A percentile compares a stretch with the other conserved stretches of the same genome.
These are phyloP conservation scores for Microbotryomycetes sp. DNA, from an alignment of 1,284 basidiomycete species.

Conservation along the genomic window DNA sequence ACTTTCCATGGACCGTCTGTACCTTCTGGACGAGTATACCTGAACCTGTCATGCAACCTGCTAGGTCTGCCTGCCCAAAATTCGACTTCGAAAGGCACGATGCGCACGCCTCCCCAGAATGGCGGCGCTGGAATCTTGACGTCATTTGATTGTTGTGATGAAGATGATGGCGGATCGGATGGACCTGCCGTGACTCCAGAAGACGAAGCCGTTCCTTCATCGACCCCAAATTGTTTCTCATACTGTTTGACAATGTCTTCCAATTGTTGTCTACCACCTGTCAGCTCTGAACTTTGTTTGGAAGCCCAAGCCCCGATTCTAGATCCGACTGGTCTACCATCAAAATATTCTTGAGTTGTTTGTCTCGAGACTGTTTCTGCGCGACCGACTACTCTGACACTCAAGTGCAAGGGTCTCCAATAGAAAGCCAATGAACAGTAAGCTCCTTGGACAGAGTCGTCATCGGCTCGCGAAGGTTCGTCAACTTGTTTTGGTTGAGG, in stretches of 20 bases:
- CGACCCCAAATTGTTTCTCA: slow-evolving; percentile 56
- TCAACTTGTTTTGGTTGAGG: slow-evolving; percentile 48
- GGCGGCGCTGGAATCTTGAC: slow-evolving; percentile 67
- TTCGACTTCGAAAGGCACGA: slow-evolving; percentile 81
- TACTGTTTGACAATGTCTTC: slow-evolving; percentile 56
- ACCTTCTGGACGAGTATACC: slow-evolving; percentile 60
- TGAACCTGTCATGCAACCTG: slow-evolving; percentile 73
- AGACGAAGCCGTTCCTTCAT: slow-evolving; percentile 38
- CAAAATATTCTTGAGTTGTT: slow-evolving; percentile 80
- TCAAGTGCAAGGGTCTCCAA: slow-evolving; percentile 77
- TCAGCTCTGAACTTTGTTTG: slow-evolving; percentile 71
- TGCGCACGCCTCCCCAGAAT: slow-evolving; percentile 94
- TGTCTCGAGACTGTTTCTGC: slow-evolving; percentile 66
- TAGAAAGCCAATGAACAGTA: slow-evolving; percentile 80
- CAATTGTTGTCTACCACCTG: slow-evolving; percentile 57
- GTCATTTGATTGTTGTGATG: not conserved
- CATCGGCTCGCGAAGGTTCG: slow-evolving; percentile 45
- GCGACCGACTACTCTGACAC: slow-evolving; percentile 75
- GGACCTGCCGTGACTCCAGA: slow-evolving; percentile 20
- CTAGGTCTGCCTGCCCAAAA: slow-evolving; percentile 85
- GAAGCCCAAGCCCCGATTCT: slow-evolving; percentile 89
- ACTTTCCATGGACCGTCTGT: slow-evolving; percentile 60
- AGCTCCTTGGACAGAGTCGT: slow-evolving; percentile 37
- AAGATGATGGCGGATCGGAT: not conserved
- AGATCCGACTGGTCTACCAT: slow-evolving; percentile 72